Evolutionary conservation across 495 filamentous ascomycete species (phyloP), one percentile per base, ranked within the genome.

Genomic region (Platismatia glauca): DNA sequence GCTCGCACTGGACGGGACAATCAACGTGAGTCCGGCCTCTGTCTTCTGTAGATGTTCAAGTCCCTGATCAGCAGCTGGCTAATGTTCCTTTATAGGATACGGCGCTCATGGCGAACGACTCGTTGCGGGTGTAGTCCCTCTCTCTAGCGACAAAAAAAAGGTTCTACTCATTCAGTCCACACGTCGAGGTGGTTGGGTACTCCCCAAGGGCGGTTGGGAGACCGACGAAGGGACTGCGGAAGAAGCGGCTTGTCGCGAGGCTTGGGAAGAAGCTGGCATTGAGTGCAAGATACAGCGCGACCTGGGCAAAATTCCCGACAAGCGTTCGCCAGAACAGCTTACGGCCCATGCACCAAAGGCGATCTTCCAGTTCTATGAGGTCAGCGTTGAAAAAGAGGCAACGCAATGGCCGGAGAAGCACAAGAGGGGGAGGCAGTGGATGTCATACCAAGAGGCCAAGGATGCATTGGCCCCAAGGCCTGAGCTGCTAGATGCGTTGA

Each of bases 161-260:
- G 94, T 98, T 59, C 80, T 98, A 69, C 81, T 98, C 73, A 95
- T 97, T 69, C 89, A 96, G 75, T 96, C 92, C 52, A 90, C 88
- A 58, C 82, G 89, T 59, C 89, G 91, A 65, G 84, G 82, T 62
- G 90, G 89, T 64, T 98, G 95, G 94, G 93, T 98, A 44, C 80
- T 98, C 60, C 94, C 94, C 59, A 98, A 98, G 73, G 94, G 94
- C 68, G 94, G 94, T 60, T 98, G 95, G 89, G 94, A 98, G 74
- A 87, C 84, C 22, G 94, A 98, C 76, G 94, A 98, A 76, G 81
- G 76, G 44, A 85, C 82, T 38, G 79, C 83, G 22, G 73, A 82
- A 66, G 84, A 88, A 57, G 87, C 87, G 24, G 87, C 87, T 43
- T 80, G 79, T 63, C 76, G 94, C 63, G 94, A 98, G 76, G 95